Evolutionary conservation across 345 rosid species (phyloP).

Genomic region (Aquilaria yunnanensis): DNA sequence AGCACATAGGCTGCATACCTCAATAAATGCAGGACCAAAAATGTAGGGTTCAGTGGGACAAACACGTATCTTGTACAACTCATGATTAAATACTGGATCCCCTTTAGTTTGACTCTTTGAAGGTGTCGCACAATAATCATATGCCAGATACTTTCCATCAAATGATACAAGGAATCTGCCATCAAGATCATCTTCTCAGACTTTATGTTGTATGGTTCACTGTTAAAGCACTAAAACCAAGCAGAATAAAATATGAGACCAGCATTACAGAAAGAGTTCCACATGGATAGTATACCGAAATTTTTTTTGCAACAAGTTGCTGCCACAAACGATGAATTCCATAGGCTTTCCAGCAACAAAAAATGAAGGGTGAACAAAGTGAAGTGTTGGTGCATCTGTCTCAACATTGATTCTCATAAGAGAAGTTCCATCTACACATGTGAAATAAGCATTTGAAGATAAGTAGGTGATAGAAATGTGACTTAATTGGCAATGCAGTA

Average conservation of each 20-base stretch:
- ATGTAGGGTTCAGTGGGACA: conserved; percentile 48
- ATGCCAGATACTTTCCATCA: conserved; percentile 73
- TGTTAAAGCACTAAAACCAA: not conserved
- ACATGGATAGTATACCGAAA: conserved; percentile 41
- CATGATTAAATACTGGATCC: conserved; percentile 33
- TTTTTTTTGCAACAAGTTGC: conserved; percentile 61
- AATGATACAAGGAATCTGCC: conserved; percentile 89
- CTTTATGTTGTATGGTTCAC: not conserved
- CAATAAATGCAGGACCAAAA: conserved; percentile 93
- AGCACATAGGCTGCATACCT: conserved; percentile 30
- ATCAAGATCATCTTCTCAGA: conserved; percentile 19
- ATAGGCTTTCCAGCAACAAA: conserved; percentile 94
- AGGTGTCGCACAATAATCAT: conserved; percentile 47
- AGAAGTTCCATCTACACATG: conserved; percentile 53
- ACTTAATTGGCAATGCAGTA: not conserved
- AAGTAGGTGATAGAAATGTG: not conserved
- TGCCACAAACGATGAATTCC: conserved; percentile 83
- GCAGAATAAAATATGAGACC: conserved; percentile 4
- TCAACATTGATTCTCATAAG: conserved; percentile 46
- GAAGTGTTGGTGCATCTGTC: conserved; percentile 64
- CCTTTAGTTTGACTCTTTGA: conserved; percentile 31
- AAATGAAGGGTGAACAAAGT: conserved; percentile 75
- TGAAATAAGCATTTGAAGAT: not conserved
- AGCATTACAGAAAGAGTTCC: not conserved
- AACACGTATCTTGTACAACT: conserved; percentile 53